A percentile compares a stretch with the other conserved stretches of the same genome.
Evolutionary conservation across 2,329 filamentous ascomycete genomes (phyloP).

Genomic region (Eutypella sp.): DNA sequence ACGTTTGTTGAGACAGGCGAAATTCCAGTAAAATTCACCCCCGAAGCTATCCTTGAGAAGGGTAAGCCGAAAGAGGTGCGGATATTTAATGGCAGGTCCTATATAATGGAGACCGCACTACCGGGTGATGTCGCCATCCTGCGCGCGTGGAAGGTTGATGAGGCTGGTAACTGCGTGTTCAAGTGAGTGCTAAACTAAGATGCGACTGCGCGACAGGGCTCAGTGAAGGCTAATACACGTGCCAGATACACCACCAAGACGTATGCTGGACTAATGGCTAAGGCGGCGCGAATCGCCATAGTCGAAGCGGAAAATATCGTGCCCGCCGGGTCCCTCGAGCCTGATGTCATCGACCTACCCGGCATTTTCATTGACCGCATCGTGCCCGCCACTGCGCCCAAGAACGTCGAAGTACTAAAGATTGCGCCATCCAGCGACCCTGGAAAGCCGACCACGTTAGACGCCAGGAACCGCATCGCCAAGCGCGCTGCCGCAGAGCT

Average conservation of each 20-base stretch:
- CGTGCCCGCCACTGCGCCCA: conserved; percentile 65
- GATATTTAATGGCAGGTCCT: conserved; percentile 67
- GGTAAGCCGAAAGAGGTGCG: conserved; percentile 65
- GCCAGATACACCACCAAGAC: conserved; percentile 66
- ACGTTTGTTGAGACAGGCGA: conserved; percentile 65
- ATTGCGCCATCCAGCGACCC: conserved; percentile 40
- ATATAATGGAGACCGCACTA: conserved; percentile 73
- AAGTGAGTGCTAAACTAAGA: conserved; percentile 38
- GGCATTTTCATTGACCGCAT: conserved; percentile 82
- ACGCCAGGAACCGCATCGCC: conserved; percentile 66
- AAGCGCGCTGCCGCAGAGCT: conserved; percentile 74
- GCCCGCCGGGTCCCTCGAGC: conserved; percentile 64
- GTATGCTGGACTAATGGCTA: conserved; percentile 73
- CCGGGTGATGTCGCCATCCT: conserved; percentile 73
- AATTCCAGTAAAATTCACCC: conserved; percentile 58
- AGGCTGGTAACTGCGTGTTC: conserved; percentile 75
- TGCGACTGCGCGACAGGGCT: background rate
- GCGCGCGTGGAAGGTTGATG: conserved; percentile 71
- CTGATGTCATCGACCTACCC: conserved; percentile 71
- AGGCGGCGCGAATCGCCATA: conserved; percentile 71
- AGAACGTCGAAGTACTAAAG: conserved; percentile 68
- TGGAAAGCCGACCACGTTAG: conserved; percentile 41
- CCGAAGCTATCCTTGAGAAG: conserved; percentile 56
- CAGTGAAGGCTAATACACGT: background rate
- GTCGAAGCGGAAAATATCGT: conserved; percentile 86